These are phyloP conservation scores for Diplodia intermedia DNA, from an alignment of 2,329 filamentous ascomycete genomes.

Conservation along the genomic window DNA sequence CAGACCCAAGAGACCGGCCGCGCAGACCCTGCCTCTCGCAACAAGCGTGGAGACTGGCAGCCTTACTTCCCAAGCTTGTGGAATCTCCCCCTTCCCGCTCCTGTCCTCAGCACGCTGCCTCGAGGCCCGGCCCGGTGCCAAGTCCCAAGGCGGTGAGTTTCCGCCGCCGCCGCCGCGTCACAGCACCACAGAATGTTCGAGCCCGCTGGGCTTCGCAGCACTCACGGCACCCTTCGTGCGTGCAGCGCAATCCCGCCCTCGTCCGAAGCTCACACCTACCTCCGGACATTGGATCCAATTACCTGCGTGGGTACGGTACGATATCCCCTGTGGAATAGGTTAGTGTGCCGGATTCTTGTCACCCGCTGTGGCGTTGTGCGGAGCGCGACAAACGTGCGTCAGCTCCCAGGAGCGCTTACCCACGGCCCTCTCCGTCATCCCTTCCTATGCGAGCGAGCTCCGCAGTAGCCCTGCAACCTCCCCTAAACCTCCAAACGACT, in stretches of 20 bases:
- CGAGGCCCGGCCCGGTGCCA: conserved; percentile 25
- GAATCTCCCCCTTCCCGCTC: conserved; percentile 11
- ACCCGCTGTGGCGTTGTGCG: not conserved
- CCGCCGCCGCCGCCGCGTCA: not conserved
- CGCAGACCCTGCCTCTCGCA: conserved; percentile 16
- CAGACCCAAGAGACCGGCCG: conserved; percentile 8
- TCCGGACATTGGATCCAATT: too few species aligned
- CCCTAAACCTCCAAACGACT: conserved; percentile 11
- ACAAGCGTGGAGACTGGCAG: conserved; percentile 1
- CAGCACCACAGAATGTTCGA: too few species aligned
- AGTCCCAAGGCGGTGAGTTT: conserved; percentile 12
- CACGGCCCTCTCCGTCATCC: conserved; percentile 23
- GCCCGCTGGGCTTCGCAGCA: too few species aligned
- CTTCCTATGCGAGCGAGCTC: conserved; percentile 10
- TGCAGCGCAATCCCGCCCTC: too few species aligned
- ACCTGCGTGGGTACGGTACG: too few species aligned
- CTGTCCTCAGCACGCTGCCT: not conserved
- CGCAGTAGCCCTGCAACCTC: not conserved
- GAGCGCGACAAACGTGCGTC: not conserved
- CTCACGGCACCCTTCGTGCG: too few species aligned
- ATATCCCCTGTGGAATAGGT: too few species aligned
- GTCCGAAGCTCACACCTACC: too few species aligned
- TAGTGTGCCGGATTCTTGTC: too few species aligned
- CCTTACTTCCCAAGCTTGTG: conserved; percentile 1
- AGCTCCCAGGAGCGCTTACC: conserved; percentile 23